These are phyloP conservation scores for Lycium ferocissimum DNA, from an alignment of 257 asterid genomes.

Conservation along the genomic window DNA sequence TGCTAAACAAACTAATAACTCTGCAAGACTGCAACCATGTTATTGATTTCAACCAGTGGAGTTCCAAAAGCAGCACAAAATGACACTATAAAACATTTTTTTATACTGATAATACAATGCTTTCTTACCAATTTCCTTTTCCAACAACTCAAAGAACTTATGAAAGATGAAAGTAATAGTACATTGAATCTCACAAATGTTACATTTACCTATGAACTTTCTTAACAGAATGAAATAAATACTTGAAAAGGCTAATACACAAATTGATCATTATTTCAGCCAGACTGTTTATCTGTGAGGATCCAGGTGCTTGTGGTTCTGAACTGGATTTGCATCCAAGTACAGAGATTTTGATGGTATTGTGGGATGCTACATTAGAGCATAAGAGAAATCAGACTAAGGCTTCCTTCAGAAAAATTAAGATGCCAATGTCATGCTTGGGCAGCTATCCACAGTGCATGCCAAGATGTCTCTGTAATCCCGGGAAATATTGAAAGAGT, in stretches of 20 bases:
- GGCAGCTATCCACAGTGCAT: slow-evolving; percentile 86
- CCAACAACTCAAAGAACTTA: background rate
- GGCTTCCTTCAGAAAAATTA: too few relatives aligned
- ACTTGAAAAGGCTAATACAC: background rate
- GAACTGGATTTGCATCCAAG: slow-evolving; percentile 13
- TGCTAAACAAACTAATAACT: too few relatives aligned
- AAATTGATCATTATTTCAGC: too few relatives aligned
- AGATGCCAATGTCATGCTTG: slow-evolving; percentile 70
- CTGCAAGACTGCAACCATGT: too few relatives aligned
- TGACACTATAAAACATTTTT: too few relatives aligned
- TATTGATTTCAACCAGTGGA: too few relatives aligned
- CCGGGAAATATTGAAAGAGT: slow-evolving; percentile 77
- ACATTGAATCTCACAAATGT: background rate
- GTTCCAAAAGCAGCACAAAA: too few relatives aligned
- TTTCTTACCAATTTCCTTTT: slow-evolving; percentile 1
- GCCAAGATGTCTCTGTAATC: slow-evolving; percentile 91
- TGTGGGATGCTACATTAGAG: background rate
- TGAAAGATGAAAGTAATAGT: background rate
- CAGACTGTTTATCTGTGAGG: slow-evolving; percentile 14
- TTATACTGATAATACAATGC: too few relatives aligned
- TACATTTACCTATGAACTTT: background rate
- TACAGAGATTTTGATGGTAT: background rate
- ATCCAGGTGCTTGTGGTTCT: background rate
- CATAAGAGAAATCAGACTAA: too few relatives aligned
- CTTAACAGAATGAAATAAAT: background rate